Evolutionary conservation across 2,329 filamentous ascomycete species (phyloP).

Genomic region (Zymoseptoria ardabiliae): DNA sequence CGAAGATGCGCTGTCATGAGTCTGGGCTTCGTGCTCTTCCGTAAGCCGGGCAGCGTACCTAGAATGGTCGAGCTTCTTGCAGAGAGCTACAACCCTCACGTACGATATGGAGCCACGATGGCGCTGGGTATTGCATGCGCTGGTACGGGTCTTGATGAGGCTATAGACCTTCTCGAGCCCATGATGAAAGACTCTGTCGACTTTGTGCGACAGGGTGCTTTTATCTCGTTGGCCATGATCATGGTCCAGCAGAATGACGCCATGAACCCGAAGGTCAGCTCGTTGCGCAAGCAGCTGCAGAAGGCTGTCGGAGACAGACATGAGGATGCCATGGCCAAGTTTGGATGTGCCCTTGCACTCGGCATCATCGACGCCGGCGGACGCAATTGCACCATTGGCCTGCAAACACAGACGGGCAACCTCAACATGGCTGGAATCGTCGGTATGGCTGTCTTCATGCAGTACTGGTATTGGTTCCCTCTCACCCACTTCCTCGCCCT

Average conservation of each 20-base stretch:
- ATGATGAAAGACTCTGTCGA: conserved; percentile 99
- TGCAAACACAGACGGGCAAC: conserved; percentile 96
- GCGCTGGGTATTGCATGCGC: conserved; percentile 96
- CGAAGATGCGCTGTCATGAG: conserved; percentile 95
- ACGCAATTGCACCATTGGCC: conserved; percentile 93
- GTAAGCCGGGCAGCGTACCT: conserved; percentile 92
- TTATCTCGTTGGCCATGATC: conserved; percentile 94
- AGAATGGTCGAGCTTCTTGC: conserved; percentile 98
- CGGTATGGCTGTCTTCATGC: conserved; percentile 94
- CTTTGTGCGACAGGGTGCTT: conserved; percentile 91
- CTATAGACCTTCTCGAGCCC: conserved; percentile 90
- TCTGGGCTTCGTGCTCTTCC: conserved; percentile 95
- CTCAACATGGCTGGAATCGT: conserved; percentile 98
- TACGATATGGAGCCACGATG: conserved; percentile 96
- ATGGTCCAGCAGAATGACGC: conserved; percentile 98
- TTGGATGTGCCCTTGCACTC: conserved; percentile 85
- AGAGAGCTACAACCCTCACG: conserved; percentile 97
- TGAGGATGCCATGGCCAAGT: conserved; percentile 99
- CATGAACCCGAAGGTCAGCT: conserved; percentile 93
- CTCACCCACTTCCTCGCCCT: conserved; percentile 95
- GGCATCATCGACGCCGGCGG: conserved; percentile 98
- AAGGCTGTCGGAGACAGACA: conserved; percentile 93
- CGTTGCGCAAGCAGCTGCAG: conserved; percentile 84
- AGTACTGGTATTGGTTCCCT: conserved; percentile 99
- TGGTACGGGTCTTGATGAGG: conserved; percentile 90